Evolutionary conservation across 2,329 filamentous ascomycete species (phyloP), one percentile per base, ranked within the genome.

Genomic region (Pseudogymnoascus sp.): DNA sequence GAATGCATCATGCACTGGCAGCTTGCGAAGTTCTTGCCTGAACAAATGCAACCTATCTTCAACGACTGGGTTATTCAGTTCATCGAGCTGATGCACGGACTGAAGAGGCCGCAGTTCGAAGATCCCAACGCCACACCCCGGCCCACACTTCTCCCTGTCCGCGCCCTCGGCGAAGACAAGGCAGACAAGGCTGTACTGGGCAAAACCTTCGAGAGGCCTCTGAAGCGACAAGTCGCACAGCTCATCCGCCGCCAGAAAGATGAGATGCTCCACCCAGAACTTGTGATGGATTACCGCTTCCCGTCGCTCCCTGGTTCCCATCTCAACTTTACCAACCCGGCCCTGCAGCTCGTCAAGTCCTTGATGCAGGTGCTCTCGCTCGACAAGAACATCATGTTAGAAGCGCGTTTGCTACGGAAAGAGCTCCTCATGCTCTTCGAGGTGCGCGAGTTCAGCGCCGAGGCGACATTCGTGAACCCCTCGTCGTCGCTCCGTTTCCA

Each of bases 1-100:
- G 89, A 97, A 70, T 95, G 90, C 10, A 86, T 99, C 71, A 97
- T 99, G 93, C 90, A 96, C 76, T 99, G 96, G 96, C 95, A 99
- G 75, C 88, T 99, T 73, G 89, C 87, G 53, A 93, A 91, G 1
- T 97, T 97, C 74, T 78, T 99, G 0, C 95, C 96, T 0, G 74
- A 79, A 0, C 86, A 88, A 4, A 81, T 99, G 60, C 93, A 97
- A 71, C 83, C 88, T 0, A 84, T 87, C 9, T 99, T 99, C 79
- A 85, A 93, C 66, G 88, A 96, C 69, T 97, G 93, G 91, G 86
- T 97, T 2, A 86, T 96, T 13, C 91, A 96, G 73, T 99, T 97
- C 75, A 90, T 99, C 68, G 87, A 96, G 68, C 82, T 97, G 63
- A 97, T 99, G 93, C 93, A 97, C 71, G 78, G 80, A 11, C 82